Percentiles rank a stretch among this genome's conserved stretches.
phyloP scores from a whole-genome alignment of 2,329 filamentous ascomycete species.

The Lasiodiplodia sp. region DNA sequence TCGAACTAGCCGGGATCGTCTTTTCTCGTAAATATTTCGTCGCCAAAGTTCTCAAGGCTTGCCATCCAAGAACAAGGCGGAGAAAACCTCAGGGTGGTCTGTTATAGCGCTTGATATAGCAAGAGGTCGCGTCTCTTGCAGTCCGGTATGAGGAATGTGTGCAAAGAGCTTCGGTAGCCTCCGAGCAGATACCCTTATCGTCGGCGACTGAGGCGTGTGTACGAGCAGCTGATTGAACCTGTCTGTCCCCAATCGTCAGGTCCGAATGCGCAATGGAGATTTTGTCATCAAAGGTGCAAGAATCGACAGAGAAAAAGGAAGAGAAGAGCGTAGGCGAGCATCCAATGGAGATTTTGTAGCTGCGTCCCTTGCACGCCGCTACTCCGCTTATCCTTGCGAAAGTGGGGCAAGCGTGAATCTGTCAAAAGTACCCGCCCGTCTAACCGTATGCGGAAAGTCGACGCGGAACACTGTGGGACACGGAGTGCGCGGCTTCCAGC shows the following conservation, averaged over 20 bases:
- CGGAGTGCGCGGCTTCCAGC: background rate
- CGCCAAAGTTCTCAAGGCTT: background rate
- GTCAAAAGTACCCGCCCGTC: background rate
- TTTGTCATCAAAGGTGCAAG: background rate
- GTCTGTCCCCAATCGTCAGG: background rate
- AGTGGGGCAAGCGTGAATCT: conserved; percentile 15
- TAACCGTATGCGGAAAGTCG: background rate
- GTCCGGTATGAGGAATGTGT: background rate
- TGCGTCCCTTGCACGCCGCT: background rate
- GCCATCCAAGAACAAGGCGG: background rate
- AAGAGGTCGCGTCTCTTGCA: background rate
- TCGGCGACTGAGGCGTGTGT: background rate
- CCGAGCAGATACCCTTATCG: background rate
- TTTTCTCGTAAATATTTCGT: background rate
- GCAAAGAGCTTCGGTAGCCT: background rate
- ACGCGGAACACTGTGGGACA: conserved; percentile 3
- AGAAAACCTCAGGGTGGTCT: background rate
- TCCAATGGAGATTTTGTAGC: conserved; percentile 12
- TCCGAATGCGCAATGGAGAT: background rate
- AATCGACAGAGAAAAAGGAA: background rate
- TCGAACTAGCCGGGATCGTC: conserved; percentile 8
- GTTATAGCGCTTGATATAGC: background rate
- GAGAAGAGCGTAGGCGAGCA: background rate
- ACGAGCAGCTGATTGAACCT: background rate
- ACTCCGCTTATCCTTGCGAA: conserved; percentile 13